Conservation (phyloP, 495 filamentous ascomycete genomes). For the Saxispiralis lemnorum region DNA sequence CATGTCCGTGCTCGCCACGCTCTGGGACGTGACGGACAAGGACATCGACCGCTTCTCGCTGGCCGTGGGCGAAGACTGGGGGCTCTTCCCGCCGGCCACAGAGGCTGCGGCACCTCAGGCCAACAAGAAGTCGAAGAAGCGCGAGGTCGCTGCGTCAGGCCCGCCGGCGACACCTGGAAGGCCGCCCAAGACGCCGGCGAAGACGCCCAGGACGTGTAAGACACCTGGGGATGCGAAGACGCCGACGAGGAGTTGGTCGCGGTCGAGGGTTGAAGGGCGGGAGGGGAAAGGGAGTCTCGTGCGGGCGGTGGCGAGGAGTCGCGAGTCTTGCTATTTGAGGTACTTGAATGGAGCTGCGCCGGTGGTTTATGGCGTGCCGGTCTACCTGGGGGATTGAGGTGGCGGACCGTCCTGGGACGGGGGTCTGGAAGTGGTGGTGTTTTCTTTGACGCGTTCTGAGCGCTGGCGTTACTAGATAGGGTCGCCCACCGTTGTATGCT, state of each 20-base stretch:
- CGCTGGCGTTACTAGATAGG: no score
- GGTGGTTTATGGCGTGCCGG: conserved; percentile 86
- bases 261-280: not conserved
- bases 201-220: conserved; percentile 6
- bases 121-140: conserved; percentile 16
- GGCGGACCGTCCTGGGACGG: not conserved
- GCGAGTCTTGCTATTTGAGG: conserved; percentile 59
- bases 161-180: conserved; percentile 7
- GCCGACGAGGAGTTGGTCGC: conserved; percentile 8
- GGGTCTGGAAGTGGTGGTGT: no score
- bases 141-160: not conserved
- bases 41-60: conserved; percentile 86
- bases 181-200: conserved; percentile 9
- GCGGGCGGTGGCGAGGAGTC: conserved; percentile 57
- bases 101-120: conserved; percentile 9
- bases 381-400: conserved; percentile 41
- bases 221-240: conserved; percentile 11
- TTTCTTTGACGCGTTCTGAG: no score
- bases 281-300: conserved; percentile 34
- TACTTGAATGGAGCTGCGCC: conserved; percentile 88
- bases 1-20: conserved; percentile 59
- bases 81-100: conserved; percentile 31
- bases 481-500: no score
- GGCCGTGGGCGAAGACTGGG: conserved; percentile 66
- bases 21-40: conserved; percentile 96